Percentiles rank a stretch among this genome's conserved stretches.
phyloP scores from a whole-genome alignment of 2,329 filamentous ascomycete genomes.

The Xylariaceae sp. region DNA sequence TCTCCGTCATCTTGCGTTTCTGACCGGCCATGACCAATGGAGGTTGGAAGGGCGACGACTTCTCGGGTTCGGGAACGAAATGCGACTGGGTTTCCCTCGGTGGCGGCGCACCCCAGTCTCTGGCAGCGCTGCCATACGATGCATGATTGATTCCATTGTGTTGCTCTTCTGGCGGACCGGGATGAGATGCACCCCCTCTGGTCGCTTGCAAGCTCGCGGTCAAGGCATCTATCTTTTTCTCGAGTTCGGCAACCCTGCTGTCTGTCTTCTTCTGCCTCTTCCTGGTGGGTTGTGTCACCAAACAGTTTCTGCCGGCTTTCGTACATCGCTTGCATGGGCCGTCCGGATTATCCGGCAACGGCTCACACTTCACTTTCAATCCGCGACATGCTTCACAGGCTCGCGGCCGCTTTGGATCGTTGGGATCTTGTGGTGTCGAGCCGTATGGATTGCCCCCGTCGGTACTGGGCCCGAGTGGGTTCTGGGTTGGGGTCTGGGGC shows the following conservation, averaged over 20 bases:
- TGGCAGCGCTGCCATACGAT: slow-evolving; percentile 4
- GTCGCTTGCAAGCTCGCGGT: slow-evolving; percentile 71
- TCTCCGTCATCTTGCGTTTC: slow-evolving; percentile 36
- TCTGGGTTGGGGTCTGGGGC: slow-evolving; percentile 18
- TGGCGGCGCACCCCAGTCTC: slow-evolving; percentile 20
- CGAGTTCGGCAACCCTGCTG: slow-evolving; percentile 80
- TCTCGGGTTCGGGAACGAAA: slow-evolving; percentile 11
- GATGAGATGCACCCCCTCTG: slow-evolving; percentile 16
- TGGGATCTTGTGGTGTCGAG: slow-evolving; percentile 23
- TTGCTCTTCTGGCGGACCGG: slow-evolving; percentile 13
- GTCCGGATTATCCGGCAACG: slow-evolving; percentile 57
- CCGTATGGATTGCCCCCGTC: slow-evolving; percentile 13
- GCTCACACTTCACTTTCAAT: slow-evolving; percentile 81
- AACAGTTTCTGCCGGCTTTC: slow-evolving; percentile 73
- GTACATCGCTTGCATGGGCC: slow-evolving; percentile 70
- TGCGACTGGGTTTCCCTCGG: slow-evolving; percentile 13
- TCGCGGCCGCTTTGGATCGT: slow-evolving; percentile 61
- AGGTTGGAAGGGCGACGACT: slow-evolving; percentile 5
- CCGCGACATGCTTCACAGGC: slow-evolving; percentile 74
- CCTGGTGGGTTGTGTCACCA: slow-evolving; percentile 68
- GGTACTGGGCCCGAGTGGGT: slow-evolving; percentile 8
- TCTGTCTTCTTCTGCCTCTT: slow-evolving; percentile 93
- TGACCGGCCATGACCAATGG: slow-evolving; percentile 28
- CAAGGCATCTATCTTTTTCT: slow-evolving; percentile 87
- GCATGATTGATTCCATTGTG: slow-evolving; percentile 10